Base-by-base conservation (phyloP, 352 stramenopile species). In the Halophytophthora batemanensis region DNA sequence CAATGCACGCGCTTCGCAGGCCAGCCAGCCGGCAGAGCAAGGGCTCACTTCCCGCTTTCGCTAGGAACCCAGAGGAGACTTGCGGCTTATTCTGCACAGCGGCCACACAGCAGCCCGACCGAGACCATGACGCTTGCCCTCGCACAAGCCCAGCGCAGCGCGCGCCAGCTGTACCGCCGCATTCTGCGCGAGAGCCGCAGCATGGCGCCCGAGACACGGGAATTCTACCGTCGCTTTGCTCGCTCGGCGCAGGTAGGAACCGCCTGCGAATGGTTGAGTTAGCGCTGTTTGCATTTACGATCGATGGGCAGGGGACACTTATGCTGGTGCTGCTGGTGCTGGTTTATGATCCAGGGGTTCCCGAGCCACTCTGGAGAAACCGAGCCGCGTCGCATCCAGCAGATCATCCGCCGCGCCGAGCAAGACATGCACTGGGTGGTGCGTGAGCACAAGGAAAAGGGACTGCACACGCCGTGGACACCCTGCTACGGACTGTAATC, bases 371-470 rank as follows among this genome's bases (percentile, higher is more conserved):
- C 57, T 8, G 64, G 73, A 39, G 68, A 78, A 34, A 44, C 45
- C 5, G 64, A 78, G 28, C 58, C 62, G 2, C 53, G 64, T 35
- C 64, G 65, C 19, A 61, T 75, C 41, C 43, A 70, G 2, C 45
- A 63, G 47, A 70, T 74, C 45, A 43, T 71, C 14, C 45, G 29
- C 31, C 69, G 61, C 33, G 47, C 63, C 7, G 47, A 67, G 49
- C 45, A 78, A 17, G 69, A 78, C 44, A 62, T 74, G 37, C 61
- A 78, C 56, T 78, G 69, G 69, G 68, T 78, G 42, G 48, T 73
- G 19, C 48, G 47, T 41, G 74, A 77, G 55, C 65, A 74, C 68
- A 69, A 48, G 1, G 25, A 31, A 8, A 4, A 31, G 25, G 25
- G 25, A 31, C 8, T 31, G 64, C 55, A 28, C 25, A 45, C 8